Conservation (phyloP, 1,139 yeast genomes). For the Candida buenavistaensis region DNA sequence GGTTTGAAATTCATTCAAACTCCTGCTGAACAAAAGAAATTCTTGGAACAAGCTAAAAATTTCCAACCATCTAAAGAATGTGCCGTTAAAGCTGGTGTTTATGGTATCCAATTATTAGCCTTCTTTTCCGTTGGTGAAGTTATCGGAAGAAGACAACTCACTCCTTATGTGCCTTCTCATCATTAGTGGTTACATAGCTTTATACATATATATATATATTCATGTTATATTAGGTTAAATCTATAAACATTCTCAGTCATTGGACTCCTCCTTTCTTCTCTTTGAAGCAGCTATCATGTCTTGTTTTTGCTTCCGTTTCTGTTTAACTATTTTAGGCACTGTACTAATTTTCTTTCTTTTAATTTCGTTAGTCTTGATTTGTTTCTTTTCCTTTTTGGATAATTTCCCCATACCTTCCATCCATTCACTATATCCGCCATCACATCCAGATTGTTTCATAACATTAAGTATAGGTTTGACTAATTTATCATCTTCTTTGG, state of each 20-base stretch:
- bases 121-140: constrained; percentile 94
- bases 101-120: constrained; percentile 83
- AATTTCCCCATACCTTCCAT: constrained; percentile 75
- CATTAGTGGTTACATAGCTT: constrained; percentile 29
- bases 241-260: too few species aligned
- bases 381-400: constrained; percentile 63
- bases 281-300: constrained; percentile 84
- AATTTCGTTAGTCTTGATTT: constrained; percentile 58
- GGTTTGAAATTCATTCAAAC: constrained; percentile 40
- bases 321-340: constrained; percentile 70
- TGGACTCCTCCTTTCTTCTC: constrained; percentile 45
- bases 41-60: constrained; percentile 38
- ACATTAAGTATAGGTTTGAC: constrained; percentile 87
- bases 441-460: constrained; percentile 89
- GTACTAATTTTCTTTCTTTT: constrained; percentile 81
- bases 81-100: constrained; percentile 68
- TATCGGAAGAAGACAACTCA: constrained; percentile 83
- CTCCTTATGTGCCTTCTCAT: constrained; percentile 42
- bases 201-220: too few species aligned
- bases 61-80: constrained; percentile 58
- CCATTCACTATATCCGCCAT: constrained; percentile 71
- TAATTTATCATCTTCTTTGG: constrained; percentile 79
- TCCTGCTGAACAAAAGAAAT: constrained; percentile 50
- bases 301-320: constrained; percentile 60
- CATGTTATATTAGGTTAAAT: too few species aligned